Base-by-base conservation (phyloP, 2,329 filamentous ascomycete species). In the Dactylella cylindrospora region DNA sequence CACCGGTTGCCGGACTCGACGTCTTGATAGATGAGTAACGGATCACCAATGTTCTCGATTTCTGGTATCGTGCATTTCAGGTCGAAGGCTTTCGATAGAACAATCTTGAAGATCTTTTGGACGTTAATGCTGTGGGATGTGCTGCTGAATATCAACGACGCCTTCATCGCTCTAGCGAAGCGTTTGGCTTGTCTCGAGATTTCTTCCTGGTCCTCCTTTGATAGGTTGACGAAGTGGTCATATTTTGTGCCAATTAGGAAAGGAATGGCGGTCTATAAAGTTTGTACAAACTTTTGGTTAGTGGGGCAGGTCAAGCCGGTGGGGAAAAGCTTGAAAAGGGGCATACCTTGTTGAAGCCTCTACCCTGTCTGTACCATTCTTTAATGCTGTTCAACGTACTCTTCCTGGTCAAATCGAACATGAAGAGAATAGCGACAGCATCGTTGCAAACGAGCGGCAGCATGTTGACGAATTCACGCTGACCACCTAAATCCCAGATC, bases 21-120 rank as follows among this genome's bases (percentile, higher is more conserved):
- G 33, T 70, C 68, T 73, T 90, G 87, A 72, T 98, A 98, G 66
- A 98, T 81, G 39, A 98, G 80, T 44, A 98, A 79, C 17, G 93
- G 93, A 75, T 98, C 93, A 75, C 93, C 93, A 54, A 96, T 86
- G 73, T 97, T 94, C 76, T 96, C 91, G 74, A 98, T 97, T 75
- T 98, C 93, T 40, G 93, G 93, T 71, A 98, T 97, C 23, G 93
- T 98, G 78, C 93, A 98, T 74, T 96, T 96, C 57, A 98, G 81
- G 73, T 98, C 93, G 72, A 98, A 98, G 1, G 93, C 93, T 76
- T 98, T 98, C 66, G 91, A 95, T 19, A 98, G 81, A 55, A 98
- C 93, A 69, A 98, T 98, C 75, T 98, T 98, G 82, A 98, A 98
- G 71, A 98, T 98, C 91, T 97, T 98, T 76, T 98, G 93, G 66